A percentile compares a stretch with the other conserved stretches of the same genome.
These are phyloP conservation scores for Talaromyces sp. DNA, from an alignment of 2,329 filamentous ascomycete species.

Conservation along the genomic window DNA sequence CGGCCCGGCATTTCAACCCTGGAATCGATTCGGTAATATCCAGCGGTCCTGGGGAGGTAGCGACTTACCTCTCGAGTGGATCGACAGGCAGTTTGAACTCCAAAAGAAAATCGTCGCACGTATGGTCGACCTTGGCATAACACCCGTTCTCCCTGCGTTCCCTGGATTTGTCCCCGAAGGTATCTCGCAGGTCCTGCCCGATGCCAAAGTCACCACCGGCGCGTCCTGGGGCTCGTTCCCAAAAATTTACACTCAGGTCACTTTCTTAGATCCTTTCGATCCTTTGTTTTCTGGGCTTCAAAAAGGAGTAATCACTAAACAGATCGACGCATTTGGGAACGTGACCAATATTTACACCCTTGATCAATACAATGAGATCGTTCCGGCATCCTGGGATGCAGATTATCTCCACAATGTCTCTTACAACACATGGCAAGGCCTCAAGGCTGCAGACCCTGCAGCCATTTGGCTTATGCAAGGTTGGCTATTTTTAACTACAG, in stretches of 20 bases:
- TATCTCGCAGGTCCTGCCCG: constrained; percentile 35
- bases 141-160: constrained; percentile 46
- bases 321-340: constrained; percentile 42
- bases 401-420: constrained; percentile 34
- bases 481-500: constrained; percentile 45
- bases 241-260: constrained; percentile 38
- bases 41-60: constrained; percentile 44
- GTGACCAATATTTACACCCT: constrained; percentile 45
- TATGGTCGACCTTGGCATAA: constrained; percentile 50
- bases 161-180: constrained; percentile 45
- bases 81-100: constrained; percentile 42
- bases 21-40: constrained; percentile 52
- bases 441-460: constrained; percentile 44
- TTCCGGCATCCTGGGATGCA: constrained; percentile 40
- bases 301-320: constrained; percentile 42
- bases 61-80: constrained; percentile 40
- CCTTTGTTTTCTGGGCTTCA: constrained; percentile 39
- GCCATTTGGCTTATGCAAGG: constrained; percentile 51
- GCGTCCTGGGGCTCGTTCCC: constrained; percentile 41
- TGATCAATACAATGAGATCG: constrained; percentile 50
- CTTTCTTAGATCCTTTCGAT: constrained; percentile 45
- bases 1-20: constrained; percentile 47
- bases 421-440: constrained; percentile 39
- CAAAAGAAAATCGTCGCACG: constrained; percentile 41
- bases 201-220: constrained; percentile 39